Conservation (phyloP, 2,329 filamentous ascomycete species). For the Samsoniella hepiali region DNA sequence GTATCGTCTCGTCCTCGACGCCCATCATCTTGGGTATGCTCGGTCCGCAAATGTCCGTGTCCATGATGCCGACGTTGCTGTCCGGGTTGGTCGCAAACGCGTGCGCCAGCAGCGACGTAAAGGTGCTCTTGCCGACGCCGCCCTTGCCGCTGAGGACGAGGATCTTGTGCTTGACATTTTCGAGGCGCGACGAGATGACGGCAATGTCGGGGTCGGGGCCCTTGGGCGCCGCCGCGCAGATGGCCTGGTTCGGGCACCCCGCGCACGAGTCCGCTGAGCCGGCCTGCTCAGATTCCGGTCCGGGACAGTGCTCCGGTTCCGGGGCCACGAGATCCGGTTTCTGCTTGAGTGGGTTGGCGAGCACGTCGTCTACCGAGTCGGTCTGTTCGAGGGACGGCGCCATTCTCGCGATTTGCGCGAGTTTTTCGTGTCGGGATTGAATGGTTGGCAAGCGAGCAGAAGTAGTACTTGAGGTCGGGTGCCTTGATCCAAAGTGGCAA, state of each 20-base stretch:
- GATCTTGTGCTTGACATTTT: slow-evolving; percentile 84
- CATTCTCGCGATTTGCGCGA: slow-evolving; percentile 49
- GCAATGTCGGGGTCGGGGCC: slow-evolving; percentile 94
- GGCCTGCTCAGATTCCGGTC: slow-evolving; percentile 73
- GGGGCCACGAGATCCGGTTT: slow-evolving; percentile 87
- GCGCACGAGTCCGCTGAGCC: slow-evolving; percentile 79
- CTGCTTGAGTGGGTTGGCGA: slow-evolving; percentile 71
- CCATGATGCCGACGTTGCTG: slow-evolving; percentile 87
- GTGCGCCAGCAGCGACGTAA: slow-evolving; percentile 82
- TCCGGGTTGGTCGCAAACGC: slow-evolving; percentile 81
- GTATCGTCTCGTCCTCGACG: slow-evolving; percentile 88
- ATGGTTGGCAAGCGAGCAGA: neutral
- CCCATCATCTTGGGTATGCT: slow-evolving; percentile 99
- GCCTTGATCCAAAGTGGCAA: slow-evolving; percentile 7
- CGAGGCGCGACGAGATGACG: slow-evolving; percentile 77
- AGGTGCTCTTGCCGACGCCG: slow-evolving; percentile 94
- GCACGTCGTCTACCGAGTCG: slow-evolving; percentile 62
- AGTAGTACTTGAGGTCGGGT: neutral
- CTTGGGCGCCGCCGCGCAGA: slow-evolving; percentile 91
- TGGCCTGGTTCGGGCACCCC: slow-evolving; percentile 91
- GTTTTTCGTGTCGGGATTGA: neutral
- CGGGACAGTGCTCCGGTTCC: slow-evolving; percentile 95
- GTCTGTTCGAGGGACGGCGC: slow-evolving; percentile 77
- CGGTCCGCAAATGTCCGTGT: slow-evolving; percentile 95
- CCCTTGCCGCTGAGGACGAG: slow-evolving; percentile 92